Conservation (phyloP, 768 basidiomycete species). For the Trametes sanguinea region DNA sequence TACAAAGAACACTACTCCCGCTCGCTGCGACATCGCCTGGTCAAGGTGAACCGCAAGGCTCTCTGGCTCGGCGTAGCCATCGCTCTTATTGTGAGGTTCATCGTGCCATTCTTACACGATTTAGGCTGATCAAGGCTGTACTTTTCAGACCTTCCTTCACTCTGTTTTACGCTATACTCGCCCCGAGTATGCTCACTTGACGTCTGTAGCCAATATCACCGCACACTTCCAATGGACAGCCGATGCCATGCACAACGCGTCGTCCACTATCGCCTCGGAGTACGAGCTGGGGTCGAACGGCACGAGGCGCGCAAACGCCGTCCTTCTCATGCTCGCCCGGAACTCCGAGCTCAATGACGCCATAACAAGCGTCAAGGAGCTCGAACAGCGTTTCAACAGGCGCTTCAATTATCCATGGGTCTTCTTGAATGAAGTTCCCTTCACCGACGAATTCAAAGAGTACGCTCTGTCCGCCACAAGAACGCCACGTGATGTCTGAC, state of each 20-base stretch:
- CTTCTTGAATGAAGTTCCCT: constrained; percentile 84
- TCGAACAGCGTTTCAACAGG: constrained; percentile 88
- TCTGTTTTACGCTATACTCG: constrained; percentile 6
- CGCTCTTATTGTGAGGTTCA: not conserved
- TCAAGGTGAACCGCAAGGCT: constrained; percentile 10
- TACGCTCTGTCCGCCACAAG: constrained; percentile 33
- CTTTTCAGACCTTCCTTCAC: not conserved
- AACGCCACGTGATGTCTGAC: not conserved
- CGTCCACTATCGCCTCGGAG: not conserved
- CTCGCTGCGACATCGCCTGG: not conserved
- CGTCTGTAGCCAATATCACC: constrained; percentile 3
- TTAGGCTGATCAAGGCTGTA: not conserved
- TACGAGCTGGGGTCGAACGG: not conserved
- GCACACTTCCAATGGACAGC: not conserved
- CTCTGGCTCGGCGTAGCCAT: not conserved
- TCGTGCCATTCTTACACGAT: not conserved
- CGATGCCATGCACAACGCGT: not conserved
- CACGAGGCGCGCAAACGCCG: constrained; percentile 35
- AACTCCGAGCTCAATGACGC: constrained; percentile 62
- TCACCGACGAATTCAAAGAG: constrained; percentile 74
- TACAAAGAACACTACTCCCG: constrained; percentile 5
- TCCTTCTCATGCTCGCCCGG: constrained; percentile 54
- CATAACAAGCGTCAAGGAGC: constrained; percentile 63
- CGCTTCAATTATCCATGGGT: constrained; percentile 85
- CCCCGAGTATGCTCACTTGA: constrained; percentile 2